These are phyloP conservation scores for Clausena lansium DNA, from an alignment of 345 rosid genomes.

Conservation along the genomic window DNA sequence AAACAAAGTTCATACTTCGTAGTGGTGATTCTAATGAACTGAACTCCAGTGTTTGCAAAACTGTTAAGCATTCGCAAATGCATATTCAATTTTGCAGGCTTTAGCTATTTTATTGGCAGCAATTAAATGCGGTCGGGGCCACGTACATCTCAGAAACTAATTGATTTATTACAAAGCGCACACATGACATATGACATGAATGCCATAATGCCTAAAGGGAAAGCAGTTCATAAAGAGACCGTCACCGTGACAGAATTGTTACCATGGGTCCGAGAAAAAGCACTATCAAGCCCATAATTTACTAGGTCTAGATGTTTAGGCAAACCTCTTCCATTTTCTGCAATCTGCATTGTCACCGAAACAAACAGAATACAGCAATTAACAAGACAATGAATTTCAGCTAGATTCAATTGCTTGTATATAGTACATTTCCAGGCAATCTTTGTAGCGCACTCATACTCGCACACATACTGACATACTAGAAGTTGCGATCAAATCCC, in stretches of 20 bases:
- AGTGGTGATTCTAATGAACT: no score
- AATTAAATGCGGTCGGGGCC: background rate
- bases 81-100: background rate
- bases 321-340: background rate
- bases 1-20: no score
- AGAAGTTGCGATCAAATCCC: background rate
- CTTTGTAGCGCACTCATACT: background rate
- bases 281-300: no score
- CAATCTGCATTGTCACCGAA: background rate
- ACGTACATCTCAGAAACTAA: background rate
- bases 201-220: background rate
- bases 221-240: background rate
- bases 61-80: no score
- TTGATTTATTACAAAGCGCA: background rate
- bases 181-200: no score
- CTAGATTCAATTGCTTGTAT: background rate
- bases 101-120: background rate
- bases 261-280: no score
- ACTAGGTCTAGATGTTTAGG: no score
- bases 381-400: background rate
- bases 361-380: background rate
- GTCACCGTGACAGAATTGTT: background rate
- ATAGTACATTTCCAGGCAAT: background rate
- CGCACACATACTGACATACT: background rate
- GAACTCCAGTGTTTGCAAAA: no score